Evolutionary conservation across 2,329 filamentous ascomycete genomes (phyloP).

Genomic region (Sporothrix phasma): DNA sequence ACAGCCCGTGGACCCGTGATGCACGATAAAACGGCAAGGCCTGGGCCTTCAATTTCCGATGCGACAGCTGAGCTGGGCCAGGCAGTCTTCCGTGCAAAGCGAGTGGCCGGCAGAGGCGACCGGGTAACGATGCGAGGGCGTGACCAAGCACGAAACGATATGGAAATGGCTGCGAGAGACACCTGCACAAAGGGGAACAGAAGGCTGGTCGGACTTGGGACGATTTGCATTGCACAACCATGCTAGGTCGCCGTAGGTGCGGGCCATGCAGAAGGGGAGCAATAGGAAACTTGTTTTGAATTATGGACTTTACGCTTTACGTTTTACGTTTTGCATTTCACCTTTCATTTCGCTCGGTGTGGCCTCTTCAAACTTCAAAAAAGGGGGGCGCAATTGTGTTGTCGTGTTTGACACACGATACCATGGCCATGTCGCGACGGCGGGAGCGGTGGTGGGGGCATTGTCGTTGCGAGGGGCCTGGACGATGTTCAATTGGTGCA

Average conservation of each 20-base stretch:
- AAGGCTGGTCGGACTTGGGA: background rate
- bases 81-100: background rate
- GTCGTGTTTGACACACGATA: conserved; percentile 2
- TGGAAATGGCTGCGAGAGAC: background rate
- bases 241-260: background rate
- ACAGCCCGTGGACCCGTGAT: background rate
- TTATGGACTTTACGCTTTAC: too few species aligned
- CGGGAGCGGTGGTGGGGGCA: background rate
- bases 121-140: background rate
- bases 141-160: background rate
- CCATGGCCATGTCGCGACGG: conserved; percentile 11
- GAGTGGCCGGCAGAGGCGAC: background rate
- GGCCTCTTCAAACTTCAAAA: too few species aligned
- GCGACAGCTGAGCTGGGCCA: background rate
- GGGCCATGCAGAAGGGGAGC: background rate
- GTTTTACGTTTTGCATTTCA: background rate
- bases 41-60: background rate
- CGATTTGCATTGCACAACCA: background rate
- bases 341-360: background rate
- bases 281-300: too few species aligned
- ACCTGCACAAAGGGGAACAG: background rate
- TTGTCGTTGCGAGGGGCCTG: background rate
- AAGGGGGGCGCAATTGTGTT: background rate
- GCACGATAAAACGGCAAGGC: background rate
- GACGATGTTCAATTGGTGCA: background rate